Evolutionary conservation across 2,329 filamentous ascomycete species (phyloP).

Genomic region (Hypomyces perniciosus): DNA sequence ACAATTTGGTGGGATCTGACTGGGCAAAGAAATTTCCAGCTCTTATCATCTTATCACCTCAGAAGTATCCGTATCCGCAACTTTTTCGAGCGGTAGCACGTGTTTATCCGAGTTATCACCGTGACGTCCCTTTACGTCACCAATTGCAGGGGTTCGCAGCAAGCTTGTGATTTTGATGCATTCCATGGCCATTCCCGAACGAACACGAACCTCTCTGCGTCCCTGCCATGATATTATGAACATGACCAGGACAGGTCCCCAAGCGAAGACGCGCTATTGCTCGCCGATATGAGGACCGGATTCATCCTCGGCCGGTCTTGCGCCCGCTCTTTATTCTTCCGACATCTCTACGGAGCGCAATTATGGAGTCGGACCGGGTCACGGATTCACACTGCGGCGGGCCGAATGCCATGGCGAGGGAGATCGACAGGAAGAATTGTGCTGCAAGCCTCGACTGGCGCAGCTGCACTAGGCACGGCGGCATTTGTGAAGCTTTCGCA

Average conservation of each 20-base stretch:
- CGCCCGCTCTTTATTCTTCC: slow-evolving; percentile 32
- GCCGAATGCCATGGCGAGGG: slow-evolving; percentile 22
- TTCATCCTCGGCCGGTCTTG: slow-evolving; percentile 39
- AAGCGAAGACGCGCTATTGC: slow-evolving; percentile 12
- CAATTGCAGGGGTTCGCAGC: neutral
- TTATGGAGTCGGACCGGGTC: slow-evolving; percentile 19
- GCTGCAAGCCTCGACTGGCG: slow-evolving; percentile 36
- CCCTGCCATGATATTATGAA: neutral
- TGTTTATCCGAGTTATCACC: slow-evolving; percentile 25
- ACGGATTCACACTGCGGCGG: slow-evolving; percentile 21
- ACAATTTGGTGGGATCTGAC: neutral
- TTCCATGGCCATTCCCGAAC: neutral
- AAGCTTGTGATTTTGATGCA: neutral
- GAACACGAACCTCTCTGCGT: neutral
- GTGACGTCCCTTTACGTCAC: slow-evolving; percentile 18
- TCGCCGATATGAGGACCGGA: slow-evolving; percentile 41
- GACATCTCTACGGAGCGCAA: slow-evolving; percentile 18
- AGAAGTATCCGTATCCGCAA: neutral
- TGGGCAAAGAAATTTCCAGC: slow-evolving; percentile 10
- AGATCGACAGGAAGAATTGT: slow-evolving; percentile 21
- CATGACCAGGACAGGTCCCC: neutral
- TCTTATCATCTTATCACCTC: slow-evolving; percentile 12
- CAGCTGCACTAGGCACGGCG: slow-evolving; percentile 44
- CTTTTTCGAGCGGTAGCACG: slow-evolving; percentile 12
- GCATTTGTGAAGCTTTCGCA: slow-evolving; percentile 55